phyloP scores from a whole-genome alignment of 257 asterid genomes.

The Phtheirospermum japonicum region DNA sequence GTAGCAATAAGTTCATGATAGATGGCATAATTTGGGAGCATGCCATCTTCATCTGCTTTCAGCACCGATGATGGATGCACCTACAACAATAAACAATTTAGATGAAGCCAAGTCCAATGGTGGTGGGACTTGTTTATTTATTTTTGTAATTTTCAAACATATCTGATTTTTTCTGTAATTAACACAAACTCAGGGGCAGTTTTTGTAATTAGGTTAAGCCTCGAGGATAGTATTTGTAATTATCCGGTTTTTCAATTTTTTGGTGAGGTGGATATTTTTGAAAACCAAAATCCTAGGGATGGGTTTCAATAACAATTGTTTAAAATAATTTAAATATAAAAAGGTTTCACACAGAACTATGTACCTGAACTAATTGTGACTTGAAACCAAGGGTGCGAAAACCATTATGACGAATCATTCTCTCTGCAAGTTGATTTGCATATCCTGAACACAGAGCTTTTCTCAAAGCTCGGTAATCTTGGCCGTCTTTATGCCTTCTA shows the following conservation, averaged over 20 bases:
- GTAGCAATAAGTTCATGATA: constrained; percentile 86
- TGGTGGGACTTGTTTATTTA: no score
- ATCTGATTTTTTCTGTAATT: background rate
- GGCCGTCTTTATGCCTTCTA: constrained; percentile 48
- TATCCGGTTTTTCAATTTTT: background rate
- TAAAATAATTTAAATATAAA: background rate
- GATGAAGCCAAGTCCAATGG: no score
- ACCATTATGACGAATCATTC: constrained; percentile 94
- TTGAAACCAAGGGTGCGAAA: constrained; percentile 81
- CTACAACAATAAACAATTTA: constrained; percentile 33
- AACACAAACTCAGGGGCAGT: background rate
- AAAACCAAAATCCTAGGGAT: background rate
- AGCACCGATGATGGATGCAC: constrained; percentile 86
- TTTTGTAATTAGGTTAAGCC: background rate
- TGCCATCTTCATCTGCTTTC: constrained; percentile 80
- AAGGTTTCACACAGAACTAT: constrained; percentile 7
- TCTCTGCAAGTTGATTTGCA: constrained; percentile 89
- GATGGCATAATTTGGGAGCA: constrained; percentile 75
- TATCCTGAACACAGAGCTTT: constrained; percentile 84
- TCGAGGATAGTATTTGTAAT: background rate
- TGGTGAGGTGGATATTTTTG: background rate
- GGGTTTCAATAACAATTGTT: background rate
- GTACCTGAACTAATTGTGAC: constrained; percentile 90
- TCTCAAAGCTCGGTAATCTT: constrained; percentile 68
- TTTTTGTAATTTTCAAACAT: background rate